A percentile compares a stretch with the other conserved stretches of the same genome.
These are phyloP conservation scores for Termitomyces sp. DNA, from an alignment of 768 basidiomycete genomes.

Conservation along the genomic window DNA sequence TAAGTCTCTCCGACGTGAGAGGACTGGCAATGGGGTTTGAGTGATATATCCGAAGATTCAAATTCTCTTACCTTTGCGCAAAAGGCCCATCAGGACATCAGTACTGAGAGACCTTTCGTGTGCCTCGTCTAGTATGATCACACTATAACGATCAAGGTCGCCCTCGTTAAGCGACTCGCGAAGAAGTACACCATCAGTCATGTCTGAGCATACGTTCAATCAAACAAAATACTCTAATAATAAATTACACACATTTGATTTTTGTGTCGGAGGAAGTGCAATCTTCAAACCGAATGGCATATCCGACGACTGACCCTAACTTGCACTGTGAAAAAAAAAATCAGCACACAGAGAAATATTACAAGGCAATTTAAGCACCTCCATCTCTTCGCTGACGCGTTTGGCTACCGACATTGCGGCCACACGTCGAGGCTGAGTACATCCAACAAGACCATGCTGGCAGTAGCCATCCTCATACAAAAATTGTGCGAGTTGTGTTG, in stretches of 20 bases:
- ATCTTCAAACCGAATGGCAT: conserved; percentile 98
- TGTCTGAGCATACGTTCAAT: conserved; percentile 46
- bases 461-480: conserved; percentile 97
- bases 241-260: conserved; percentile 77
- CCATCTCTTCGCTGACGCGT: conserved; percentile 99
- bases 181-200: conserved; percentile 99
- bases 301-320: conserved; percentile 87
- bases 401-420: conserved; percentile 99
- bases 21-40: conserved; percentile 35
- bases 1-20: conserved; percentile 86
- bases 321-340: conserved; percentile 68
- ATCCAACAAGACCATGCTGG: conserved; percentile 83
- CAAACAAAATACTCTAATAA: not conserved
- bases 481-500: conserved; percentile 93
- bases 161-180: conserved; percentile 98
- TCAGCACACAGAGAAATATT: not conserved
- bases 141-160: conserved; percentile 94
- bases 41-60: not conserved
- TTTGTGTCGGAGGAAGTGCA: conserved; percentile 92
- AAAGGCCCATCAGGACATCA: conserved; percentile 95
- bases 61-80: conserved; percentile 75
- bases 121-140: conserved; percentile 98
- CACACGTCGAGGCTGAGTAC: conserved; percentile 97
- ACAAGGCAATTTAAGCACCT: conserved; percentile 42
- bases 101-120: conserved; percentile 97